Evolutionary conservation across 192 early-diverging fungal genomes (phyloP).

Genomic region (Pilobolus umbonatus): DNA sequence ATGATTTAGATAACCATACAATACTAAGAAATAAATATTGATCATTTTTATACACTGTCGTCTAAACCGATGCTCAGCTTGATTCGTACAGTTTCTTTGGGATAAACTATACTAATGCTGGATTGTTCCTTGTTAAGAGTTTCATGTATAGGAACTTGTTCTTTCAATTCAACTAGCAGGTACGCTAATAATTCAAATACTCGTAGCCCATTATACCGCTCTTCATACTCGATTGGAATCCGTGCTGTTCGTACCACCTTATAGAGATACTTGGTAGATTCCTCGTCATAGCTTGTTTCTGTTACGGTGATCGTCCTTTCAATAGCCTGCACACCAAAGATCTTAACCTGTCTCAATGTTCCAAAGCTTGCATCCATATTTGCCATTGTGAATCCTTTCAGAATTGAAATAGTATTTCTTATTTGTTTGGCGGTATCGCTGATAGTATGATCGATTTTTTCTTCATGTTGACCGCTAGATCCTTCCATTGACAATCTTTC

Average conservation of each 20-base stretch:
- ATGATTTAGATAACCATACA: slow-evolving; percentile 16
- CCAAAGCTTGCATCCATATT: slow-evolving; percentile 18
- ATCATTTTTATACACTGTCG: slow-evolving; percentile 14
- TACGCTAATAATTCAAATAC: slow-evolving; percentile 19
- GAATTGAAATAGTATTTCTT: slow-evolving; percentile 9
- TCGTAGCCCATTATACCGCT: slow-evolving; percentile 17
- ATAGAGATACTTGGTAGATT: slow-evolving; percentile 16
- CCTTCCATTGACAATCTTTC: slow-evolving; percentile 14
- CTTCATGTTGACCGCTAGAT: slow-evolving; percentile 1
- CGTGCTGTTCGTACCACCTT: slow-evolving; percentile 16
- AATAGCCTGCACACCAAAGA: slow-evolving; percentile 20
- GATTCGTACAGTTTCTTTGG: slow-evolving; percentile 18
- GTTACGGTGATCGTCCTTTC: slow-evolving; percentile 17
- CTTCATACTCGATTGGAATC: slow-evolving; percentile 18
- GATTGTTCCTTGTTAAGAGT: slow-evolving; percentile 17
- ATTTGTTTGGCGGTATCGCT: slow-evolving; percentile 8
- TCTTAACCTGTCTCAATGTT: slow-evolving; percentile 19
- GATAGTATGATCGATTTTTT: slow-evolving; percentile 10
- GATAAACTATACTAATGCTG: slow-evolving; percentile 11
- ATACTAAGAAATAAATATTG: slow-evolving; percentile 19
- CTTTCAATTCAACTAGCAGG: slow-evolving; percentile 20
- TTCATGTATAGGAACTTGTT: slow-evolving; percentile 16
- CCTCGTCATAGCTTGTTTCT: slow-evolving; percentile 19
- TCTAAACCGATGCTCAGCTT: slow-evolving; percentile 19
- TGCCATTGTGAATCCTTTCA: slow-evolving; percentile 17